Conservation (phyloP, 2,329 filamentous ascomycete species). For the Blastomyces parvus region DNA sequence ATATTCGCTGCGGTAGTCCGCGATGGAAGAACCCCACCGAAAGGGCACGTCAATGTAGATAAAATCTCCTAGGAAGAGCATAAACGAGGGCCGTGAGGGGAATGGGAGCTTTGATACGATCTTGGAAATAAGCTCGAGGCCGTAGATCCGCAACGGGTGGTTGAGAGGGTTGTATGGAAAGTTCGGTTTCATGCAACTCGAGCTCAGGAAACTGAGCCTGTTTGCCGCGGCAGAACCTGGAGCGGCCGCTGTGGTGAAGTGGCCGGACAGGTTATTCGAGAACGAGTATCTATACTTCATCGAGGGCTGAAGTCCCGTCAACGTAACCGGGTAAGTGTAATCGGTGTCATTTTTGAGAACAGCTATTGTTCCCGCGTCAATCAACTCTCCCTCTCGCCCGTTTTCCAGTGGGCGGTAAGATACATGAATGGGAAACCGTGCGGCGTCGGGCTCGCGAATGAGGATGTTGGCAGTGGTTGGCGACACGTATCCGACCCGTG, state of each 20-base stretch:
- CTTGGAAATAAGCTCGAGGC: constrained; percentile 66
- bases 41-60: constrained; percentile 65
- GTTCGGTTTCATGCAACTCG: constrained; percentile 83
- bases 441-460: constrained; percentile 69
- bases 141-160: constrained; percentile 72
- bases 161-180: constrained; percentile 83
- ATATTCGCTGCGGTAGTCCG: constrained; percentile 84
- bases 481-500: constrained; percentile 78
- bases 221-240: constrained; percentile 55
- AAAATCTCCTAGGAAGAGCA: constrained; percentile 49
- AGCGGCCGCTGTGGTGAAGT: constrained; percentile 67
- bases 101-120: constrained; percentile 61
- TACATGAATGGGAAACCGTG: constrained; percentile 65
- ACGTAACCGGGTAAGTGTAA: constrained; percentile 62
- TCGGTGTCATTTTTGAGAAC: constrained; percentile 68
- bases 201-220: constrained; percentile 81
- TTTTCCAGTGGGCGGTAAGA: constrained; percentile 44
- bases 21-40: constrained; percentile 59
- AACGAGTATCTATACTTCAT: constrained; percentile 73
- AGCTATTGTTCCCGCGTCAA: constrained; percentile 54
- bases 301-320: constrained; percentile 59
- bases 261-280: constrained; percentile 77
- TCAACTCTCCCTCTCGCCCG: constrained; percentile 42
- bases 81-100: constrained; percentile 40
- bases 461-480: constrained; percentile 69